Base-by-base conservation (phyloP, 257 asterid species). In the Craterostigma plantagineum region DNA sequence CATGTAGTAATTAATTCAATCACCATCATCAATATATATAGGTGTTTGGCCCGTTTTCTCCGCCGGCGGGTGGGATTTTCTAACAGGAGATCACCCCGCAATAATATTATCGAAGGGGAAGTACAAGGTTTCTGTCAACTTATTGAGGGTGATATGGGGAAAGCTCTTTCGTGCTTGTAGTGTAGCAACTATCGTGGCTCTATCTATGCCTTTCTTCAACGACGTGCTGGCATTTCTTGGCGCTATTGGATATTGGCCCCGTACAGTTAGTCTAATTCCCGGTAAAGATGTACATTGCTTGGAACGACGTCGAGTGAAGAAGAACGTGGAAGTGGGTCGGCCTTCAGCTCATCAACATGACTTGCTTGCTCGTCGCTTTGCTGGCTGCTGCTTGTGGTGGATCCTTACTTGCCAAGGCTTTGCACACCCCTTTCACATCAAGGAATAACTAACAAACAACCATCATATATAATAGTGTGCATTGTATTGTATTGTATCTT, bases 211-310 rank as follows among this genome's bases (percentile, higher is more conserved):
- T 1, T 72, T 72, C 53, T 76, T 76, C 60, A 76, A 76, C 40
- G 71, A 64, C 51, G 33, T 72, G 0, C 68, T 72, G 2, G 76
- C 79, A 0, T 46, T 69, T 9, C 61, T 72, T n/a, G n/a, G n/a
- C n/a, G n/a, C n/a, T n/a, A n/a, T n/a, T 2, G 73, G 74, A 8
- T 76, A 59, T 35, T 76, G 74, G 72, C 90, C 90, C n/a, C n/a
- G n/a, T n/a, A 3, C 34, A 72, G 30, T 2, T 6, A 2, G 30
- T 23, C 6, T 69, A 43, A 47, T 72, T 76, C 23, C 87, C 87
- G 0, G 66, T 69, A 49, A 46, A 69, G 46, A 52, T 72, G 59
- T 56, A 66, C 66, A 72, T 76, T 14, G 49, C 63, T 7, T 59
- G 48, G 64, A 55, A 60, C 49, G 56, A 56, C 30, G 30, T 23